A percentile compares a stretch with the other conserved stretches of the same genome.
Evolutionary conservation across 2,329 filamentous ascomycete genomes (phyloP).

Genomic region (Ophiostoma sp.): DNA sequence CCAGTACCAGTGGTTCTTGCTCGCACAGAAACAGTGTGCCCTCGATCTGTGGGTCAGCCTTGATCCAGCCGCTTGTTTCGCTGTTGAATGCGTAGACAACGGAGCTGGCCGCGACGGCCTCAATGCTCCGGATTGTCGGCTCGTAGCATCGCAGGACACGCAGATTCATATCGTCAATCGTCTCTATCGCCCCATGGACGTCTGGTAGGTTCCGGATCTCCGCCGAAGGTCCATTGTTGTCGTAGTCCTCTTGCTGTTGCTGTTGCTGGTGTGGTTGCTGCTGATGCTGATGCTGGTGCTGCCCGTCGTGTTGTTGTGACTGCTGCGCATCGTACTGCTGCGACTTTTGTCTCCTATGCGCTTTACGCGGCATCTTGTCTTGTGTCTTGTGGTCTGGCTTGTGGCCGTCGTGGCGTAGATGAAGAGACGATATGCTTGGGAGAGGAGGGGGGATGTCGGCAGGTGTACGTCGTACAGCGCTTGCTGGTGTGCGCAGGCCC

Average conservation of each 20-base stretch:
- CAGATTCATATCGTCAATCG: slow-evolving; percentile 70
- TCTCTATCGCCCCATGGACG: not conserved
- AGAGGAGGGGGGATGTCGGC: not conserved
- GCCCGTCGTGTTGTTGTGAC: not conserved
- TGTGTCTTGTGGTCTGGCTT: not conserved
- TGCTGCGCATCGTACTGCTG: slow-evolving; percentile 12
- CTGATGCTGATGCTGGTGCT: not conserved
- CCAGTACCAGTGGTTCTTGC: slow-evolving; percentile 47
- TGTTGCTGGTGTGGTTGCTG: not conserved
- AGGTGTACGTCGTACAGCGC: not conserved
- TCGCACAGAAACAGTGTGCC: slow-evolving; percentile 88
- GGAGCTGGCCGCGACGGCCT: slow-evolving; percentile 80
- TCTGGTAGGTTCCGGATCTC: not conserved
- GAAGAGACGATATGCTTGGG: not conserved
- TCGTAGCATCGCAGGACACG: slow-evolving; percentile 79
- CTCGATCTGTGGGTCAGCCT: slow-evolving; percentile 67
- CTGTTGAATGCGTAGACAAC: slow-evolving; percentile 80
- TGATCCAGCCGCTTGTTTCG: slow-evolving; percentile 72
- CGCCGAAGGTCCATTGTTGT: not conserved
- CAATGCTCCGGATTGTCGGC: slow-evolving; percentile 69
- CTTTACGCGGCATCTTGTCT: not conserved
- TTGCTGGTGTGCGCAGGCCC: not conserved
- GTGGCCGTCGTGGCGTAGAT: too few species aligned
- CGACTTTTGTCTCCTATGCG: slow-evolving; percentile 2
- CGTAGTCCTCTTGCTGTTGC: slow-evolving; percentile 32